Percentiles rank a stretch among this genome's conserved stretches.
These are phyloP conservation scores for Wallacemonas sp. DNA, from an alignment of 208 protist species.

Conservation along the genomic window DNA sequence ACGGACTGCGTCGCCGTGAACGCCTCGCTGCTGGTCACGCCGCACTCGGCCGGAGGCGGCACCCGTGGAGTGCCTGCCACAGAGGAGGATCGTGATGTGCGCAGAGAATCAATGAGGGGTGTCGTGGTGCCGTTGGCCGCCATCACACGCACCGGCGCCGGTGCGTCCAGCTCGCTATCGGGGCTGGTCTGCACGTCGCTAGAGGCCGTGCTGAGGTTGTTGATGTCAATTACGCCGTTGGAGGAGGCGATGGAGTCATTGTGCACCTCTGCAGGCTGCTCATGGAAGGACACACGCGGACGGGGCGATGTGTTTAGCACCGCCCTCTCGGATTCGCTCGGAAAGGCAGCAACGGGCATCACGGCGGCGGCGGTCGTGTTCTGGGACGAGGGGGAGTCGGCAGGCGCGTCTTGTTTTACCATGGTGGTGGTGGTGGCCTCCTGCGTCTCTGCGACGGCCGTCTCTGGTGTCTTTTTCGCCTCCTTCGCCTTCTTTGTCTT, in stretches of 20 bases:
- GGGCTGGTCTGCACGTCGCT: not conserved
- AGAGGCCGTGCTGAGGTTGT: constrained; percentile 13
- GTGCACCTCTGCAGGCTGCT: not conserved
- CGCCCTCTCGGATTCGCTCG: too few relatives aligned
- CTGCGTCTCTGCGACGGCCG: not conserved
- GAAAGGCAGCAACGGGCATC: too few relatives aligned
- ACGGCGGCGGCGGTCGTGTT: too few relatives aligned
- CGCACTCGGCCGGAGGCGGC: too few relatives aligned
- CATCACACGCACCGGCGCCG: not conserved
- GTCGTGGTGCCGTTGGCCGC: not conserved
- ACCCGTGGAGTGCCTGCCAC: too few relatives aligned
- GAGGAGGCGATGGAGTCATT: constrained; percentile 4
- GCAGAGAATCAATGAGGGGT: not conserved
- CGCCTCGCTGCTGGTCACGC: too few relatives aligned
- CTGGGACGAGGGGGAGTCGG: too few relatives aligned
- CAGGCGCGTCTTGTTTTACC: too few relatives aligned
- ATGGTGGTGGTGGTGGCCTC: too few relatives aligned
- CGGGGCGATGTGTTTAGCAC: too few relatives aligned
- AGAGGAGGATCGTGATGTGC: not conserved
- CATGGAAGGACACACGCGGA: too few relatives aligned
- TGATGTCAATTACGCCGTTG: constrained; percentile 8
- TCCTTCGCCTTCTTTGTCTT: not conserved
- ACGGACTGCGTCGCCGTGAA: too few relatives aligned
- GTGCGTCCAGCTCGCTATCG: not conserved
- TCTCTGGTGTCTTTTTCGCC: not conserved